phyloP scores from a whole-genome alignment of 176 grass and related monocot species.

The Zea luxurians region DNA sequence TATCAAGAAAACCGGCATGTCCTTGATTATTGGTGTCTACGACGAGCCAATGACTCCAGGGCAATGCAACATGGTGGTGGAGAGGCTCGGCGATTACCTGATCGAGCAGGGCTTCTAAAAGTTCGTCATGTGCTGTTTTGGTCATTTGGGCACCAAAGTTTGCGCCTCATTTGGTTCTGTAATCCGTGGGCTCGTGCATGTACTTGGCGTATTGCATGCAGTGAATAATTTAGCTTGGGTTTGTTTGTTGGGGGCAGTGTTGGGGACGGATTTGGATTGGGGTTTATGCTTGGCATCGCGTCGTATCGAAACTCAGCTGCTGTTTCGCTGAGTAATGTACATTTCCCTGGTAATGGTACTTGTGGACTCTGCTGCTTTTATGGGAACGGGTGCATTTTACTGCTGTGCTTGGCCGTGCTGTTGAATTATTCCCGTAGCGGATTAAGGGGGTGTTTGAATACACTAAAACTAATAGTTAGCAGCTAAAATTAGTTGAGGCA shows the following conservation, averaged over 20 bases:
- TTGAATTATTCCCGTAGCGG: too few species aligned
- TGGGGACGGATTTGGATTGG: conserved; percentile 37
- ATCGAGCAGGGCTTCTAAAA: conserved; percentile 60
- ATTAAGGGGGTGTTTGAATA: too few species aligned
- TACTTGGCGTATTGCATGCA: conserved; percentile 43
- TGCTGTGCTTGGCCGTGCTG: background rate
- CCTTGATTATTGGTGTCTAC: conserved; percentile 70
- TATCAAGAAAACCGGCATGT: conserved; percentile 64
- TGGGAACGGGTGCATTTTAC: conserved; percentile 45
- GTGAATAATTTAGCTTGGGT: conserved; percentile 61
- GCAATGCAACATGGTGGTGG: too few species aligned
- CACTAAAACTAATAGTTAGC: too few species aligned
- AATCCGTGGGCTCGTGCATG: conserved; percentile 44
- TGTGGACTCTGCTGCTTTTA: conserved; percentile 42
- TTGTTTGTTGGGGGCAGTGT: conserved; percentile 44
- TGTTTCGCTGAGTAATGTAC: conserved; percentile 52
- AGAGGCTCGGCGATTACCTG: too few species aligned
- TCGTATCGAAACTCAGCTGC: conserved; percentile 46
- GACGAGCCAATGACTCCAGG: conserved; percentile 43
- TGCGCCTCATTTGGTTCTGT: conserved; percentile 47
- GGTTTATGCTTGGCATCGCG: conserved; percentile 41
- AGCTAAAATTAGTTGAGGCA: too few species aligned
- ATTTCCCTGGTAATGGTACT: conserved; percentile 46
- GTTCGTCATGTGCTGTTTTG: conserved; percentile 45
- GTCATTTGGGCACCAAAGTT: conserved; percentile 48